Percentiles rank a stretch among this genome's conserved stretches.
phyloP scores from a whole-genome alignment of 768 basidiomycete genomes.

The Termitomyces sp. region DNA sequence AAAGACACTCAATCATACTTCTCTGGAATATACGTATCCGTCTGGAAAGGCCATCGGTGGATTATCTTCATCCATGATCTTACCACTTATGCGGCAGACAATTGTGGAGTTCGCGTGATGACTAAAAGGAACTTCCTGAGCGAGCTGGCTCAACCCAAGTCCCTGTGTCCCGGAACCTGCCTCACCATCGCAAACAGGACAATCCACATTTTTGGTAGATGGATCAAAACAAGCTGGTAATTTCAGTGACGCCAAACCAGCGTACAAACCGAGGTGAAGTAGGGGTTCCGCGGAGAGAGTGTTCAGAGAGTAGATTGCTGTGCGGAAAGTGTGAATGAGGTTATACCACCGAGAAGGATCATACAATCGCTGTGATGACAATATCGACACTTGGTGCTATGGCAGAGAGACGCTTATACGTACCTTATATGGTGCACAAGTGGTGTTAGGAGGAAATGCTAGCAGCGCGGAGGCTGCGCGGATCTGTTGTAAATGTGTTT shows the following conservation, averaged over 20 bases:
- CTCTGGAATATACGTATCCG: constrained; percentile 89
- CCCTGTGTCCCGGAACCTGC: constrained; percentile 27
- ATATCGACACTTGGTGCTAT: background rate
- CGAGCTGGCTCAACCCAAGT: constrained; percentile 66
- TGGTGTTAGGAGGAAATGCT: constrained; percentile 66
- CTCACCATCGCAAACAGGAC: constrained; percentile 81
- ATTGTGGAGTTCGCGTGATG: constrained; percentile 96
- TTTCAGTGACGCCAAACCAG: constrained; percentile 87
- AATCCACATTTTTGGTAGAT: constrained; percentile 69
- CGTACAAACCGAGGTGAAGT: constrained; percentile 83
- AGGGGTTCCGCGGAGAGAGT: constrained; percentile 84
- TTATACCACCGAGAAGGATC: constrained; percentile 71
- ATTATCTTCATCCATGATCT: constrained; percentile 94
- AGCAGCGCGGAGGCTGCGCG: constrained; percentile 72
- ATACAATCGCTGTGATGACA: constrained; percentile 64
- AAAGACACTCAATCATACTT: constrained; percentile 44
- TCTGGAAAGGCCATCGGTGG: constrained; percentile 89
- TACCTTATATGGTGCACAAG: constrained; percentile 78
- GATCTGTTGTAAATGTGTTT: constrained; percentile 75
- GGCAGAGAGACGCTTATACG: constrained; percentile 7
- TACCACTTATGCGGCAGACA: constrained; percentile 85
- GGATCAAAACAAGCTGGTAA: constrained; percentile 75
- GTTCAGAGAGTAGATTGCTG: constrained; percentile 83
- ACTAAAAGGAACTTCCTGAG: constrained; percentile 81
- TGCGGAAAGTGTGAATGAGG: constrained; percentile 74